phyloP scores from a whole-genome alignment of 345 rosid genomes.

The Toxicodendron radicans region DNA sequence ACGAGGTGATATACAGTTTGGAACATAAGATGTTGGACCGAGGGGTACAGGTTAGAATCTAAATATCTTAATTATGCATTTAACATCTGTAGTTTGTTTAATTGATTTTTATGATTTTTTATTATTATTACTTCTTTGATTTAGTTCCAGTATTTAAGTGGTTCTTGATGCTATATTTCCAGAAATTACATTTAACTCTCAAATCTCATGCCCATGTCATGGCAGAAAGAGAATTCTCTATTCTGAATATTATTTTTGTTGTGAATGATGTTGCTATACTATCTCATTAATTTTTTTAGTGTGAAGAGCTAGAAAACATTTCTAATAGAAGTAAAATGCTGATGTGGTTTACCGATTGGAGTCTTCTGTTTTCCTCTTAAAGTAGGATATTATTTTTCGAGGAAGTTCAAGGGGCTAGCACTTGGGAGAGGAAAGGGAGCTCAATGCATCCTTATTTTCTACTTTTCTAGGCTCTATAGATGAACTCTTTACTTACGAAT shows the following conservation, averaged over 20 bases:
- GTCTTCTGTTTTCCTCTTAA: neutral
- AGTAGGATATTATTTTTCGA: neutral
- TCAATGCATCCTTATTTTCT: neutral
- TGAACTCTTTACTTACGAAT: neutral
- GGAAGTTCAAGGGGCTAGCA: neutral
- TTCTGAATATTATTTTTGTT: neutral
- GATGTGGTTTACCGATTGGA: neutral
- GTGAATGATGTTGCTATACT: neutral
- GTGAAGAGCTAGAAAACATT: neutral
- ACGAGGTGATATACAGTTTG: slow-evolving; percentile 47
- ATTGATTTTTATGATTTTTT: neutral
- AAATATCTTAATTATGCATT: neutral
- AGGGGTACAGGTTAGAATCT: slow-evolving; percentile 43
- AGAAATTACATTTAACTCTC: neutral
- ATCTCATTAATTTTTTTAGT: neutral
- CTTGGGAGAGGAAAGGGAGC: neutral
- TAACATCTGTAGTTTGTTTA: neutral
- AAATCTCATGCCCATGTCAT: neutral
- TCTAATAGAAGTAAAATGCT: neutral
- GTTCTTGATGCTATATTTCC: neutral
- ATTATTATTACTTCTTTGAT: neutral
- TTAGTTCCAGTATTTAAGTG: neutral
- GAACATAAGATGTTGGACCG: slow-evolving; percentile 57
- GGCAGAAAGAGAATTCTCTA: neutral
- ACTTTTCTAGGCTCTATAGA: neutral